Conservation (phyloP, 192 early-diverging fungal genomes). For the Umbelopsis ramanniana region DNA sequence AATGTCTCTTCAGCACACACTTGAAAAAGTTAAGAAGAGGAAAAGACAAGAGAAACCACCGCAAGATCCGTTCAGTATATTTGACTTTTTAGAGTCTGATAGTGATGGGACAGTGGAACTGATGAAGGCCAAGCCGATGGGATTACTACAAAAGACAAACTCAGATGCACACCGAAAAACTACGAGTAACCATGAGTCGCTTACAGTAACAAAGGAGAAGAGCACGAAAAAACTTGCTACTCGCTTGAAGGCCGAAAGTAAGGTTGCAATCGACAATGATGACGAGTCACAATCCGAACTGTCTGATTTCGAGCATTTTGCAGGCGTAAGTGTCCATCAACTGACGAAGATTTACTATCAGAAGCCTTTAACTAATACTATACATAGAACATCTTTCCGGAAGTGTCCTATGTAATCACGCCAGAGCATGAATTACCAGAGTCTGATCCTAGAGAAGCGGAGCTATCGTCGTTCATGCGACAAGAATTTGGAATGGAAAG, state of each 20-base stretch:
- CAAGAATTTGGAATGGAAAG: constrained; percentile 1
- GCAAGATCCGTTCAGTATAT: neutral
- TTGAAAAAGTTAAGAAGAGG: neutral
- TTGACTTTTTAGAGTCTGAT: neutral
- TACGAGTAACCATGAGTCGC: neutral
- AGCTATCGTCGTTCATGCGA: neutral
- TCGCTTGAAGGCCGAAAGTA: neutral
- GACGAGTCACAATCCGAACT: neutral
- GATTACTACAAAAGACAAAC: too few species aligned
- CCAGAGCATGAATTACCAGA: neutral
- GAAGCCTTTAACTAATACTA: too few species aligned
- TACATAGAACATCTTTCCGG: too few species aligned
- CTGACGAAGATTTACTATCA: too few species aligned
- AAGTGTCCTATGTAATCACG: neutral
- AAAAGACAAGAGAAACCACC: neutral
- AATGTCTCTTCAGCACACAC: neutral
- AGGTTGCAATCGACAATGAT: neutral
- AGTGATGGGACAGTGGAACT: neutral
- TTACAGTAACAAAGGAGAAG: neutral
- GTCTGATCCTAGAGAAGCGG: neutral
- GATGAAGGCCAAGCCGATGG: neutral
- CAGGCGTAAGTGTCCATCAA: neutral
- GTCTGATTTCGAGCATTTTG: neutral
- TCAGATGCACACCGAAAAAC: neutral
- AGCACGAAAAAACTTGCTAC: neutral